Evolutionary conservation across 129 eudicot genomes (phyloP), one percentile per base, ranked within the genome.

Genomic region (Logfia minima): DNA sequence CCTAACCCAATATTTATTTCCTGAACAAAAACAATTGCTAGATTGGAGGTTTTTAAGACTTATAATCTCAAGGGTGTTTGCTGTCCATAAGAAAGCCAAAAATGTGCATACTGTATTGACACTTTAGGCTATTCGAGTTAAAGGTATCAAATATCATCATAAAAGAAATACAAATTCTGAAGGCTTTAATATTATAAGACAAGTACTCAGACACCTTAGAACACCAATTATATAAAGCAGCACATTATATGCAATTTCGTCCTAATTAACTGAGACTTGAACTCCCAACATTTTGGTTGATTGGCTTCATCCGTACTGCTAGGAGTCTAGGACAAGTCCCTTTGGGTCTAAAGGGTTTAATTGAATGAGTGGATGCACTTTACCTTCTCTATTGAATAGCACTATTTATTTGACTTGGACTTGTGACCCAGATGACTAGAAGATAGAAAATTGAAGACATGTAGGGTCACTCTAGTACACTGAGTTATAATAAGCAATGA

Each of bases 401-500:
- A 48, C n/a, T 48, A 48, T 14, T 48, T 48, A 48, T 48, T 13
- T 48, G 55, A 48, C 67, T 11, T 11, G 17, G 24, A 61, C 67
- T 61, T 61, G 67, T 61, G 67, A 61, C 6, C 67, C 31, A 3
- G 29, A 61, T 10, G 32, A 22, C 34, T 61, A 22, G 31, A 61
- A 61, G 22, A 17, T 65, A 2, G 45, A 6, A 28, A 31, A 32
- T 2, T 65, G 8, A 71, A 9, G 51, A 55, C 66, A 72, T 29
- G 76, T 53, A 34, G 41, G 31, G 65, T 31, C 76, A 29, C 65
- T 23, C 0, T 55, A 13, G 45, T 32, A 53, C 65, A 69, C 39
- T 66, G 68, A 66, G 35, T 41, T 52, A 64, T 59, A 14, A 16
- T 66, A 34, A 66, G 63, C 70, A 71, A 71, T 23, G 8, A 70